Percentiles rank a stretch among this genome's conserved stretches.
Evolutionary conservation across 1,284 basidiomycete genomes (phyloP).

Genomic region (Chiua sp.): DNA sequence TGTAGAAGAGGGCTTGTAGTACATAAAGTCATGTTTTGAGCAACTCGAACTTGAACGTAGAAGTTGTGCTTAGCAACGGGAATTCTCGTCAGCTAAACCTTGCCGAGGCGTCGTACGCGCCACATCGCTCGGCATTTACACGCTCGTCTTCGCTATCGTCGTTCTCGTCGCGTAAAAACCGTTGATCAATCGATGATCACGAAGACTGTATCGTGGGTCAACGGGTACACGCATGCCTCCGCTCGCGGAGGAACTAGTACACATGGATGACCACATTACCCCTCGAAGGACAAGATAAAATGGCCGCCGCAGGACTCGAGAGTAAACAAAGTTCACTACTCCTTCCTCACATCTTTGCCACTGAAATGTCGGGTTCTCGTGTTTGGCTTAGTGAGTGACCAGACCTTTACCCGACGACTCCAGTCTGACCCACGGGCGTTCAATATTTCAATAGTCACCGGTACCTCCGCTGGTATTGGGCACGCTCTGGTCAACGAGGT

Average conservation of each 20-base stretch:
- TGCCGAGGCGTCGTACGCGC: no score
- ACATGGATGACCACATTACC: conserved; percentile 3
- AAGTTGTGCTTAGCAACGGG: no score
- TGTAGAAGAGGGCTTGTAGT: no score
- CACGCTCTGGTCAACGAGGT: conserved; percentile 25
- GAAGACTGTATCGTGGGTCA: background rate
- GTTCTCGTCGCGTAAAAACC: no score
- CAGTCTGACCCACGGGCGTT: background rate
- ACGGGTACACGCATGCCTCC: background rate
- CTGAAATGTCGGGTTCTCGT: conserved; percentile 25
- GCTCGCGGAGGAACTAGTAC: background rate
- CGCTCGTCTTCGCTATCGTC: no score
- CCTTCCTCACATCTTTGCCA: background rate
- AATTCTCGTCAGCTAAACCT: no score
- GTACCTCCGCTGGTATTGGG: conserved; percentile 30
- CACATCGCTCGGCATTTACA: no score
- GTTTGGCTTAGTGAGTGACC: conserved; percentile 30
- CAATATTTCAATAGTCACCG: conserved; percentile 29
- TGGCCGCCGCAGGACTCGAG: background rate
- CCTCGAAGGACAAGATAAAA: conserved; percentile 15
- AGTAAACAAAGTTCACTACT: background rate
- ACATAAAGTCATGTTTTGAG: no score
- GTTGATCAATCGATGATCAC: background rate
- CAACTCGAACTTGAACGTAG: no score
- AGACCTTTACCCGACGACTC: no score